A percentile compares a stretch with the other conserved stretches of the same genome.
Conservation (phyloP, 768 basidiomycete genomes). For the Neoboletus brunneissimus region DNA sequence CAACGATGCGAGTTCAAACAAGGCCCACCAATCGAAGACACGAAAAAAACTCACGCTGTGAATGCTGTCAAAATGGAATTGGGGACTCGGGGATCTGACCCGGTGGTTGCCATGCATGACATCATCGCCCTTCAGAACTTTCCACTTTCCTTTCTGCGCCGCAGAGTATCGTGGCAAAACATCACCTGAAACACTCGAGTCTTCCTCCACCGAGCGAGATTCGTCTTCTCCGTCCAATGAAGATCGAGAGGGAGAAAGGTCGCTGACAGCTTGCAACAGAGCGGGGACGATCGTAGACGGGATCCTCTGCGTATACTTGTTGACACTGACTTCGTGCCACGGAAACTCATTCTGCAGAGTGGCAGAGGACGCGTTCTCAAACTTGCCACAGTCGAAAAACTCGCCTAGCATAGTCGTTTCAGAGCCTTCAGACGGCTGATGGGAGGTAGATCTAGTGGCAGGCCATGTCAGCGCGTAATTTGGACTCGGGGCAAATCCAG, state of each 20-base stretch:
- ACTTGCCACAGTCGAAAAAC: neutral
- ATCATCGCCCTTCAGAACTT: neutral
- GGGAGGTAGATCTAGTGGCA: constrained; percentile 2
- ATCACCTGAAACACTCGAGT: neutral
- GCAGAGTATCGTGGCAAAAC: constrained; percentile 2
- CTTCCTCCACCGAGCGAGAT: neutral
- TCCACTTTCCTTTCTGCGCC: constrained; percentile 19
- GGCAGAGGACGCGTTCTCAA: constrained; percentile 12
- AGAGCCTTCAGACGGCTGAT: constrained; percentile 1
- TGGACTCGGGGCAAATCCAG: neutral
- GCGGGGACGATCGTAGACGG: constrained; percentile 16
- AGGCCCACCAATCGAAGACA: neutral
- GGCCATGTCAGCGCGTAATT: neutral
- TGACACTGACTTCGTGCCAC: constrained; percentile 1
- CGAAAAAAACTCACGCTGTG: constrained; percentile 6
- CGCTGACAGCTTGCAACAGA: constrained; percentile 11
- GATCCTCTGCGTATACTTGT: constrained; percentile 2
- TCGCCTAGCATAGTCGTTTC: neutral
- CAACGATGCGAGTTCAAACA: neutral
- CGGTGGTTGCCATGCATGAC: neutral
- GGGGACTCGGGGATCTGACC: neutral
- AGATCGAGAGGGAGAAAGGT: constrained; percentile 1
- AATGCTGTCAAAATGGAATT: neutral
- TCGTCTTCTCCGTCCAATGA: neutral
- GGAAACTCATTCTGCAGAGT: constrained; percentile 10